Evolutionary conservation across 345 rosid genomes (phyloP).

Genomic region (Dovyalis caffra): DNA sequence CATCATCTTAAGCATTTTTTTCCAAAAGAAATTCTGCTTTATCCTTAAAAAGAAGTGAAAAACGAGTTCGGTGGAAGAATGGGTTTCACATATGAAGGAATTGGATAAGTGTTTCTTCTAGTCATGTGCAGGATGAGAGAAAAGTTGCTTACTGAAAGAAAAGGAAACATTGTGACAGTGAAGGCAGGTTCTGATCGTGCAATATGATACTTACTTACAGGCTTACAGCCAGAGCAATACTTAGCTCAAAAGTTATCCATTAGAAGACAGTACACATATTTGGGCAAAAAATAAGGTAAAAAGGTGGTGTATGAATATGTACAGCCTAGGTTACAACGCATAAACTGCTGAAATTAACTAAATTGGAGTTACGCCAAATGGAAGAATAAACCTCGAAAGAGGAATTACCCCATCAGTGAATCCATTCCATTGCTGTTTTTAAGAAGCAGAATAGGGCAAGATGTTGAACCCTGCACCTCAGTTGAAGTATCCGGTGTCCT

Average conservation of each 20-base stretch:
- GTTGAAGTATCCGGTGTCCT: constrained; percentile 29
- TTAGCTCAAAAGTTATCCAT: background rate
- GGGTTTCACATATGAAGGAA: background rate
- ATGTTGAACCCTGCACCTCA: constrained; percentile 48
- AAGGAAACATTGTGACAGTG: background rate
- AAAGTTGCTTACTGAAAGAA: background rate
- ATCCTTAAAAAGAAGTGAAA: too few species aligned
- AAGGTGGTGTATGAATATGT: background rate
- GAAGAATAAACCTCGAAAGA: constrained; percentile 9
- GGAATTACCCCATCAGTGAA: constrained; percentile 50
- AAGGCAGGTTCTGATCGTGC: background rate
- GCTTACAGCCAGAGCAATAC: background rate
- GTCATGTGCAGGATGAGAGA: background rate
- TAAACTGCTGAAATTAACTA: background rate
- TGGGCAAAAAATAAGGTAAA: background rate
- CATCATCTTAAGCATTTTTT: too few species aligned
- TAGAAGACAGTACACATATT: background rate
- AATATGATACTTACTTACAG: background rate
- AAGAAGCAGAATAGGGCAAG: constrained; percentile 69
- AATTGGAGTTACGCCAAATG: background rate
- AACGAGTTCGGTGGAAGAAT: too few species aligned
- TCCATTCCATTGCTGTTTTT: constrained; percentile 44
- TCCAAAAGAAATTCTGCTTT: too few species aligned
- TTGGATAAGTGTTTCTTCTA: background rate
- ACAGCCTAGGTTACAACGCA: background rate